phyloP scores from a whole-genome alignment of 257 asterid species.

The Solanum lycopersicoides region DNA sequence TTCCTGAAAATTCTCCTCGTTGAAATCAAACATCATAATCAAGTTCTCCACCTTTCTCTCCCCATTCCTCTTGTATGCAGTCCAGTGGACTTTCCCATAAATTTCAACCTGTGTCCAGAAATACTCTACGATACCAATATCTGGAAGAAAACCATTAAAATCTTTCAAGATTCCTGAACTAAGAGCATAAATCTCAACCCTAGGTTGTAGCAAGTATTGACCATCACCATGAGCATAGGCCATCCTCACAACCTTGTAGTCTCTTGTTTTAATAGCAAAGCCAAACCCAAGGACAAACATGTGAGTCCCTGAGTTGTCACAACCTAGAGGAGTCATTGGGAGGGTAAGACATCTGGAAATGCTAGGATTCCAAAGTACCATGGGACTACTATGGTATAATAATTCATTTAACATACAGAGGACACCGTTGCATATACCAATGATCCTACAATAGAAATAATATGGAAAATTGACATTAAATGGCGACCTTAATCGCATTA shows the following conservation, averaged over 20 bases:
- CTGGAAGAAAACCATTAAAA: not conserved
- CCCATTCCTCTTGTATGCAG: not conserved
- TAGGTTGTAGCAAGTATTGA: not conserved
- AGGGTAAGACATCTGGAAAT: constrained; percentile 9
- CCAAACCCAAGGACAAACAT: constrained; percentile 7
- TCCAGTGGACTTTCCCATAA: not conserved
- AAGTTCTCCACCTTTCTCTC: not conserved
- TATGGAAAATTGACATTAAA: not conserved
- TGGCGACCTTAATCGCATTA: not conserved
- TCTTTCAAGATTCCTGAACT: not conserved
- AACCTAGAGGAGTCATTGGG: constrained; percentile 1
- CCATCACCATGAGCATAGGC: not conserved
- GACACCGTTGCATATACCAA: constrained; percentile 24
- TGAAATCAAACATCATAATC: constrained; percentile 2
- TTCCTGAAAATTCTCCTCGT: constrained; percentile 1
- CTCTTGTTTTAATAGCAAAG: not conserved
- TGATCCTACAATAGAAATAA: constrained; percentile 10
- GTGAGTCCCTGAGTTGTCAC: not conserved
- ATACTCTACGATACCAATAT: constrained; percentile 1
- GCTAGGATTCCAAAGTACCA: constrained; percentile 28
- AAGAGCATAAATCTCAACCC: constrained; percentile 1
- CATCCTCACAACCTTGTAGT: constrained; percentile 8
- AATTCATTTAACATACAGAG: constrained; percentile 19
- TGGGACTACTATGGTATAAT: not conserved
- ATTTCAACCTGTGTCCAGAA: not conserved